Base-by-base conservation (phyloP, 257 asterid species). In the Sherardia arvensis region DNA sequence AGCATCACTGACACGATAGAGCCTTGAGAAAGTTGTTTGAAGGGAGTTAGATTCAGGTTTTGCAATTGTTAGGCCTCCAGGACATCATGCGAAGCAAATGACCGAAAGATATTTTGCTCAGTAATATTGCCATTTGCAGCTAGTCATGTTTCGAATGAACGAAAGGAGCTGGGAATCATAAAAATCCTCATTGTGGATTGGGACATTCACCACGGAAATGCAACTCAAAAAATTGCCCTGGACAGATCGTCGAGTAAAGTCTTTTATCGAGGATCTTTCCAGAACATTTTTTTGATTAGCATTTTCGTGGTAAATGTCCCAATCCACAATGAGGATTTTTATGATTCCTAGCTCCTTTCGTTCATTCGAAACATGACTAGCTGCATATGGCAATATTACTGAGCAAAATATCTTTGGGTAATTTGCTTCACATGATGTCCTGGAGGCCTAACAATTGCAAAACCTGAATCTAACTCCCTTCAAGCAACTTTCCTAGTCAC, bases 161-260 rank as follows among this genome's bases (percentile, higher is more conserved):
- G 87, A 68, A 97, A 89, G 8, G 95, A 88, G 17, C 80, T 92
- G 79, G 95, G 95, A 62, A 79, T 92, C 71, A 80, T 70, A 26
- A 92, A 85, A 79, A 77, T 92, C 69, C 72, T 89, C 65, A 87
- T 92, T 69, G 96, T 87, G 76, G 99, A 92, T 67, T 92, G 99
- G 99, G 99, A 92, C 77, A 96, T 89, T 15, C 99, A 89, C 69
- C 99, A 92, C 74, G 99, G 97, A 72, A 92, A 92, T 78, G 99
- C 93, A 60, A 92, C 99, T 77, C 99, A 92, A 67, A 85, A 87
- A 48, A 5, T 83, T 74, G 82, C 89, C 87, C 71, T 92, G 86
- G 82, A 70, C 83, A 30, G 97, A 92, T 59, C 79, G 91, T 55
- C 87, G 87, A 63, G 95, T 85, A 53, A 90, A 86, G 27, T 85